Percentiles rank a stretch among this genome's conserved stretches.
phyloP scores from a whole-genome alignment of 805 yeast species.

The Pachysolen tannophilus region DNA sequence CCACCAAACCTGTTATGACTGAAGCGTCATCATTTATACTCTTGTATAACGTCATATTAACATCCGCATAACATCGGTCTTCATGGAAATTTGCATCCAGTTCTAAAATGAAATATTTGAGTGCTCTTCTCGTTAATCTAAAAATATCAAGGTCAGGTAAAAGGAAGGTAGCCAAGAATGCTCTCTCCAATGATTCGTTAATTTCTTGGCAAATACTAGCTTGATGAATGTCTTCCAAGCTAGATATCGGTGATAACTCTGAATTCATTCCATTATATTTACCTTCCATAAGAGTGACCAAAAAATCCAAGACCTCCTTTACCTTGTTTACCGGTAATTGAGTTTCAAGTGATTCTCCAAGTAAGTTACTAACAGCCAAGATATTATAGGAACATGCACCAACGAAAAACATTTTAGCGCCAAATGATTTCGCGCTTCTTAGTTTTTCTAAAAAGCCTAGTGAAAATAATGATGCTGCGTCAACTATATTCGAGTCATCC shows the following conservation, averaged over 20 bases:
- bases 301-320: constrained; percentile 28
- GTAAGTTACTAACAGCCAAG: not conserved
- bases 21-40: constrained; percentile 44
- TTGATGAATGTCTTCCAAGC: too few relatives aligned
- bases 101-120: constrained; percentile 19
- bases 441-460: constrained; percentile 27
- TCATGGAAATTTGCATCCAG: constrained; percentile 15
- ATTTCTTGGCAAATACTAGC: constrained; percentile 22
- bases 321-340: constrained; percentile 10
- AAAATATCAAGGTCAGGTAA: constrained; percentile 44
- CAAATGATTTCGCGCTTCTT: constrained; percentile 13
- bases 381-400: constrained; percentile 17
- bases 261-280: constrained; percentile 1
- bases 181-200: constrained; percentile 38
- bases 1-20: constrained; percentile 63
- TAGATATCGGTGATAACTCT: not conserved
- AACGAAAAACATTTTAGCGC: not conserved
- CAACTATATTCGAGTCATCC: constrained; percentile 24
- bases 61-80: constrained; percentile 15
- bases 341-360: too few relatives aligned
- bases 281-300: constrained; percentile 30
- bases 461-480: constrained; percentile 28
- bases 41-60: constrained; percentile 29
- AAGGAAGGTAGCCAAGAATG: constrained; percentile 42
- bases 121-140: constrained; percentile 34